phyloP scores from a whole-genome alignment of 768 basidiomycete species.

The Ephemerocybe angulata region DNA sequence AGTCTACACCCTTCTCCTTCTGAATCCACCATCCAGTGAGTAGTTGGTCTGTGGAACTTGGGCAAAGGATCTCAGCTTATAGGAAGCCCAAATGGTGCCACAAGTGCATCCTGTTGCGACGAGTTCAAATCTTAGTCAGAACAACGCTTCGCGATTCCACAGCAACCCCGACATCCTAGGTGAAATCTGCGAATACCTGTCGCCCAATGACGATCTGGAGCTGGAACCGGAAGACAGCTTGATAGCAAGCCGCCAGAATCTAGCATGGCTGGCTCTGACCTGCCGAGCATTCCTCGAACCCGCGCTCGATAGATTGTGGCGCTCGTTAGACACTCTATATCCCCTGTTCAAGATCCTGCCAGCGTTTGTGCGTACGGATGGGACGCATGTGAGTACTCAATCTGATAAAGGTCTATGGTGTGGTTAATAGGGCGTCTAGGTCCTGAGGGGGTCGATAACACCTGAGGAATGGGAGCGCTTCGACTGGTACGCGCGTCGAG shows the following conservation, averaged over 20 bases:
- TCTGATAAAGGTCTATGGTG: background rate
- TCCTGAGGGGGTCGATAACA: slow-evolving; percentile 24
- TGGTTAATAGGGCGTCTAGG: slow-evolving; percentile 15
- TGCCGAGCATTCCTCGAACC: slow-evolving; percentile 30
- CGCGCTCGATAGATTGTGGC: slow-evolving; percentile 31
- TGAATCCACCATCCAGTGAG: background rate
- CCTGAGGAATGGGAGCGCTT: slow-evolving; percentile 28
- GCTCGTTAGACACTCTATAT: slow-evolving; percentile 27
- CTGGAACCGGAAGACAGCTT: slow-evolving; percentile 13
- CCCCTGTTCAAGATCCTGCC: slow-evolving; percentile 30
- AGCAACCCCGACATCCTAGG: slow-evolving; percentile 29
- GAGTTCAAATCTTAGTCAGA: background rate
- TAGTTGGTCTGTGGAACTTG: background rate
- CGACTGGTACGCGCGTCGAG: slow-evolving; percentile 27
- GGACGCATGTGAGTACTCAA: slow-evolving; percentile 25
- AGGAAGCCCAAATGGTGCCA: background rate
- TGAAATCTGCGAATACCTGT: slow-evolving; percentile 26
- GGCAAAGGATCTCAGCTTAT: background rate
- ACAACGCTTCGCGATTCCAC: slow-evolving; percentile 15
- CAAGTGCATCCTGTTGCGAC: background rate
- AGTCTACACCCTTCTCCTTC: background rate
- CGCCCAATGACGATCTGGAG: slow-evolving; percentile 18
- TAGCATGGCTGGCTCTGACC: slow-evolving; percentile 23
- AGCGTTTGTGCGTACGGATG: slow-evolving; percentile 25
- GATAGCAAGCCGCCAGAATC: slow-evolving; percentile 8